Base-by-base conservation (phyloP, 306 rosid species). In the Echinosophora koreensis region DNA sequence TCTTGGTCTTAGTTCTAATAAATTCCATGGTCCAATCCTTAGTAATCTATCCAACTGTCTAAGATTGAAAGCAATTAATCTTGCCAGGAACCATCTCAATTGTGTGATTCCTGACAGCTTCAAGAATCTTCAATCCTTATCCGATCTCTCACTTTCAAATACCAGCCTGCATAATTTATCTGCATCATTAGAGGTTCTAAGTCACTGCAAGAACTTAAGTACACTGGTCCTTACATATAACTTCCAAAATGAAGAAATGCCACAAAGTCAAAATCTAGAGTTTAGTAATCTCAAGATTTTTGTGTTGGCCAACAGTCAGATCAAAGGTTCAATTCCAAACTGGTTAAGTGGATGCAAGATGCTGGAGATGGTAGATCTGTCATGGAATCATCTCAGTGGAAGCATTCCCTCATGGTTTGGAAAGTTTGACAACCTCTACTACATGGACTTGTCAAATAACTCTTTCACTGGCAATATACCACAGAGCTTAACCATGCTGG, bases 261-360 rank as follows among this genome's bases (percentile, higher is more conserved):
- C 84, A 47, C 47, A 67, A 37, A 55, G 16, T 66, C 3, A 17
- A 17, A 58, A 10, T 52, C 30, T 81, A 47, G 51, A 37, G 39
- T 84, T 86, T 54, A 32, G 34, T 34, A 84, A 68, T 49, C 85
- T 89, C 52, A 62, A 70, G 59, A 49, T 81, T 63, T 74, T 82
- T 28, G 1, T 76, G 6, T 13, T 86, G 11, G 86, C 74, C 15
- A 82, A 82, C 34, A 71, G 69, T 69, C 22, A 44, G 16, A 83
- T 89, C 70, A 84, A 32, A 27, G 90, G 93, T 27, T 57, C 78
- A 50, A 59, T 89, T 46, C 90, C 90, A n/a, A 46, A 47, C 27
- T 89, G 93, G 87, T 58, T 89, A 72, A 77, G 83, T 1, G 52
- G 69, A n/a, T 73, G 87, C 66, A 73, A 38, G 27, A 76, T 11